Evolutionary conservation across 257 asterid species (phyloP), one percentile per base, ranked within the genome.

Genomic region (Hygrophila difformis): DNA sequence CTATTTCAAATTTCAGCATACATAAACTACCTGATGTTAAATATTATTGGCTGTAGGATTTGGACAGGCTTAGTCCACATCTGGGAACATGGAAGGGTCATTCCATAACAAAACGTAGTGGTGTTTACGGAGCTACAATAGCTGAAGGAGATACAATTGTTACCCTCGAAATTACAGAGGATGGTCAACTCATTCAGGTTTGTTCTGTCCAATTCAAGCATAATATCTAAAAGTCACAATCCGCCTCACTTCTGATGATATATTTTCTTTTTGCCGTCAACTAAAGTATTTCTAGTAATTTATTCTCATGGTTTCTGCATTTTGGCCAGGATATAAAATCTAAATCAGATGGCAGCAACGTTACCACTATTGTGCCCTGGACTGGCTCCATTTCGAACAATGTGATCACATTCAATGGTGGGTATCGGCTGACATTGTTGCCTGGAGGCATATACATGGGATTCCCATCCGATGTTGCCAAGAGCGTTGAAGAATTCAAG

Each of bases 371-470:
- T 12, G 86, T 89, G 50, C 63, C 59, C 64, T 89, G 98, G 98
- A 75, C 70, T 0, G 96, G 98, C 47, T 64, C 81, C 53, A 56
- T 77, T 15, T 69, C 87, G 2, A 18, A 70, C 59, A 77, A 85
- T 72, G 20, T 72, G 67, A 62, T 84, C 58, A 64, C 62, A 15
- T 89, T 82, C 37, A 70, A 77, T 20, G 84, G 82, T 39, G 98
- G 96, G 24, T 89, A 53, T 67, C 93, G 73, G 76, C 35, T 65
- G 55, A 77, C 77, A 13, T 49, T 89, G 47, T 69, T 89, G 50
- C 96, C 96, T 0, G 96, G 94, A 24, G 88, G 92, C 36, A 65
- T 89, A 26, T 82, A 85, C 72, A 77, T 85, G 96, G 98, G 97
- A 23, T 81, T 74, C 57, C 97, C 95, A 1, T 60, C 81, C 14